phyloP scores from a whole-genome alignment of 495 filamentous ascomycete genomes.

The Mytilinidion resinicola region DNA sequence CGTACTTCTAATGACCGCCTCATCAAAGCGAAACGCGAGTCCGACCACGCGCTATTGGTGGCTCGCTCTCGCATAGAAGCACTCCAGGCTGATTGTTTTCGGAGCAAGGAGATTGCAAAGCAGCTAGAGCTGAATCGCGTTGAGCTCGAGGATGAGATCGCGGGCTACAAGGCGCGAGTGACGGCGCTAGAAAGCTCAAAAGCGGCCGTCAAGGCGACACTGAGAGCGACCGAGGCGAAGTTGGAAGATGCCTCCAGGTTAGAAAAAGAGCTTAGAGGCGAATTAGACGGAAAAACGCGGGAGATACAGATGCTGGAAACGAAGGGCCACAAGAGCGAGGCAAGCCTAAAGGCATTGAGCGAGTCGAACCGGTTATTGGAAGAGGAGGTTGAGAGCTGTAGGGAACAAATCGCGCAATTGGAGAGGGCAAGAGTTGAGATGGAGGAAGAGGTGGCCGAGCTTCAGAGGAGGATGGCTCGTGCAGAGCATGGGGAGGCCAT shows the following conservation, averaged over 20 bases:
- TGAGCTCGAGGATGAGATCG: conserved; percentile 17
- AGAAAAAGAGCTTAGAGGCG: conserved; percentile 8
- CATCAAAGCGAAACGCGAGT: conserved; percentile 20
- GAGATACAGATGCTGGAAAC: conserved; percentile 16
- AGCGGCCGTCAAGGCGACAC: conserved; percentile 4
- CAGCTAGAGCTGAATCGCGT: conserved; percentile 4
- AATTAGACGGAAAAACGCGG: conserved; percentile 11
- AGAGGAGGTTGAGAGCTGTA: conserved; percentile 2
- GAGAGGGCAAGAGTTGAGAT: conserved; percentile 6
- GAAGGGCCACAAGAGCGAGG: neutral
- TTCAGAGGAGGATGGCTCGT: neutral
- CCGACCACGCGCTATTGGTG: conserved; percentile 19
- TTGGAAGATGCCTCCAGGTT: conserved; percentile 10
- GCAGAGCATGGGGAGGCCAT: conserved; percentile 2
- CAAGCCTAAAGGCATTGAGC: conserved; percentile 8
- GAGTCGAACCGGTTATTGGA: conserved; percentile 5
- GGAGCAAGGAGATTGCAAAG: conserved; percentile 11
- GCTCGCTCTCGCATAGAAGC: conserved; percentile 16
- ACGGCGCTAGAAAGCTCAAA: conserved; percentile 12
- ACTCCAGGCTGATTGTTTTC: conserved; percentile 21
- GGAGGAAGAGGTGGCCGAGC: conserved; percentile 8
- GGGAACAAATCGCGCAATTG: conserved; percentile 9
- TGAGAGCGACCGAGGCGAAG: conserved; percentile 8
- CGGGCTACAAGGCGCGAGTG: conserved; percentile 13
- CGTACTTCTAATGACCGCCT: conserved; percentile 14